phyloP scores from a whole-genome alignment of 202 grass and related monocot species.

The Bolboschoenoplectus hybrid region DNA sequence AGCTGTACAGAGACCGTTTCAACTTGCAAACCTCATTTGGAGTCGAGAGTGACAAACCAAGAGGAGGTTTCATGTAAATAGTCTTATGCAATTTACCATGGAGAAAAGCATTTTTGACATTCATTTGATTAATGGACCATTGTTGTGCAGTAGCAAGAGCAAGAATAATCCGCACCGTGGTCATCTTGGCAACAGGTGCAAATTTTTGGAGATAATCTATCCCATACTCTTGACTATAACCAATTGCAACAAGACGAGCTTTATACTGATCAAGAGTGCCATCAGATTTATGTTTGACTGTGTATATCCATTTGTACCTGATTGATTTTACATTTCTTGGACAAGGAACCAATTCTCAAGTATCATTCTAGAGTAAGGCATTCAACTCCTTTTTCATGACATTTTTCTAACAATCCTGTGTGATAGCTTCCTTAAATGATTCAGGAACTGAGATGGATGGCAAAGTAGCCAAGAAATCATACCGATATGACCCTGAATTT shows the following conservation, averaged over 20 bases:
- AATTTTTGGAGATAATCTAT: slow-evolving; percentile 35
- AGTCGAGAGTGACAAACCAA: no score
- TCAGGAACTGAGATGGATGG: neutral
- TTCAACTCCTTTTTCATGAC: neutral
- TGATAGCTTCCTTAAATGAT: neutral
- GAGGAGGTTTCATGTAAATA: no score
- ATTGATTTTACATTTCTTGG: neutral
- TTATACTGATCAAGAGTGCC: slow-evolving; percentile 26
- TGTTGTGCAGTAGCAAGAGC: no score
- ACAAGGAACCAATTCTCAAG: neutral
- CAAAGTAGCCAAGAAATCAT: neutral
- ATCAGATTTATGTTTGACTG: neutral
- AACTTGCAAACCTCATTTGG: no score
- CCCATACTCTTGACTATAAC: slow-evolving; percentile 16
- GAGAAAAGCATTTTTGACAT: no score
- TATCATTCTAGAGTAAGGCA: neutral
- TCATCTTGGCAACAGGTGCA: slow-evolving; percentile 23
- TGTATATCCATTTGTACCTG: slow-evolving; percentile 15
- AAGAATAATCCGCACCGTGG: neutral
- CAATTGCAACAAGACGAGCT: neutral
- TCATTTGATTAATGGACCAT: no score
- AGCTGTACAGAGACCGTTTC: no score
- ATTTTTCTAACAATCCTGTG: neutral
- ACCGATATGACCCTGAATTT: neutral
- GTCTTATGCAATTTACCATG: no score